These are phyloP conservation scores for Cucumis hystrix DNA, from an alignment of 306 rosid genomes.

Conservation along the genomic window DNA sequence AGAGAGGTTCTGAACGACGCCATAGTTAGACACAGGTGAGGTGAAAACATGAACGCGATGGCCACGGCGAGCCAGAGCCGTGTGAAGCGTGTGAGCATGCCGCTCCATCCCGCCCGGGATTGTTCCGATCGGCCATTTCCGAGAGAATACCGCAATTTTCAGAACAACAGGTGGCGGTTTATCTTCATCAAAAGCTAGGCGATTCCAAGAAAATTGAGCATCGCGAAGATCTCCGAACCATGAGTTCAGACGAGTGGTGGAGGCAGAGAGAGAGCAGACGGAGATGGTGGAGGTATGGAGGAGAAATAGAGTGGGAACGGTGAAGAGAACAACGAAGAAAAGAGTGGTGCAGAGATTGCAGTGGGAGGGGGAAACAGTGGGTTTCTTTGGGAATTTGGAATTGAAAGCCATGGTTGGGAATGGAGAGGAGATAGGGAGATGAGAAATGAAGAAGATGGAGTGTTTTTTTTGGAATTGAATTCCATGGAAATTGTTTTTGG, in stretches of 20 bases:
- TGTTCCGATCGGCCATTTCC: conserved; percentile 85
- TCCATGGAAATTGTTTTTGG: conserved; percentile 9
- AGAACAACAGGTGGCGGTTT: conserved; percentile 29
- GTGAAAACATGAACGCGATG: conserved; percentile 83
- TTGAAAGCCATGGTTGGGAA: conserved; percentile 44
- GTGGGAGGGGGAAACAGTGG: conserved; percentile 22
- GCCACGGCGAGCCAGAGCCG: conserved; percentile 65
- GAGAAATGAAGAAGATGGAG: background rate
- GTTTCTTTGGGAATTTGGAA: conserved; percentile 38
- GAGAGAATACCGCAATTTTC: conserved; percentile 73
- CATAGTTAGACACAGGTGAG: conserved; percentile 36
- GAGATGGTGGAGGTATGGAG: conserved; percentile 48
- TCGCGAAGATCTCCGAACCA: conserved; percentile 73
- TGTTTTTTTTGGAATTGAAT: background rate
- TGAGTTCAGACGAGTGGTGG: conserved; percentile 9
- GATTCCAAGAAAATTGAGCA: conserved; percentile 78
- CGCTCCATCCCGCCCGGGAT: conserved; percentile 97
- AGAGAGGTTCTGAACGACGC: conserved; percentile 4
- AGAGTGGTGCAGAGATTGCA: conserved; percentile 48
- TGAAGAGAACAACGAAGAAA: conserved; percentile 60
- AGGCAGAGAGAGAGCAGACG: conserved; percentile 32
- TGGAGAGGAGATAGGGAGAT: background rate
- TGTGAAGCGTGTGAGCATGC: conserved; percentile 79
- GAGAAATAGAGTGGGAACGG: conserved; percentile 55
- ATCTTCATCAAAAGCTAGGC: conserved; percentile 28